These are phyloP conservation scores for Malassezia vespertilionis DNA, from an alignment of 1,284 basidiomycete species.

Conservation along the genomic window DNA sequence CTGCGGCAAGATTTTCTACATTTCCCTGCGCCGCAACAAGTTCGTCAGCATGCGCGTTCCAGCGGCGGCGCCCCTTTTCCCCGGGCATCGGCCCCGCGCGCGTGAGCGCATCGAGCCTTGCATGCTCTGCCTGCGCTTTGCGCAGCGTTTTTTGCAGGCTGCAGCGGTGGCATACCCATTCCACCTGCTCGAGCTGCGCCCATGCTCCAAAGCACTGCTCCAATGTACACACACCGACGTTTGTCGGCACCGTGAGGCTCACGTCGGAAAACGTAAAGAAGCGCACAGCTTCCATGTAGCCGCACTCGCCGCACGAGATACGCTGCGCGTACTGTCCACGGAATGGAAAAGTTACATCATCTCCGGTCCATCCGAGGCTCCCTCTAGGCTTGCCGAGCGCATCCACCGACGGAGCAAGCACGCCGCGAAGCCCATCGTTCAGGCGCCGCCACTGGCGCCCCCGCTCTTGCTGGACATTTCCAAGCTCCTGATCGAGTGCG, in stretches of 20 bases:
- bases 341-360: slow-evolving; percentile 22
- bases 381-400: slow-evolving; percentile 3
- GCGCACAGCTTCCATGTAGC: slow-evolving; percentile 42
- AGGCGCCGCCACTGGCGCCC: slow-evolving; percentile 4
- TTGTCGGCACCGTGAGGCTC: slow-evolving; percentile 28
- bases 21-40: too few relatives aligned
- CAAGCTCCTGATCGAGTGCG: slow-evolving; percentile 35
- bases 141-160: slow-evolving; percentile 25
- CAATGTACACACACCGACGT: slow-evolving; percentile 24
- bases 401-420: slow-evolving; percentile 21
- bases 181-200: slow-evolving; percentile 38
- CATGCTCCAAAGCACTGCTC: slow-evolving; percentile 34
- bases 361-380: slow-evolving; percentile 7
- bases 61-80: background rate
- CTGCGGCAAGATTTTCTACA: slow-evolving; percentile 6
- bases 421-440: slow-evolving; percentile 22
- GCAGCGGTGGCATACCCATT: slow-evolving; percentile 45
- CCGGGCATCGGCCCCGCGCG: background rate
- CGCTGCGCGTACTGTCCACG: slow-evolving; percentile 24
- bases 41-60: background rate
- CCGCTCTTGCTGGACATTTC: slow-evolving; percentile 20
- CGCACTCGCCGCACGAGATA: slow-evolving; percentile 39
- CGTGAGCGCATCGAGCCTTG: background rate
- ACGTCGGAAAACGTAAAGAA: slow-evolving; percentile 34
- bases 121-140: slow-evolving; percentile 1